phyloP scores from a whole-genome alignment of 2,329 filamentous ascomycete genomes.

The Macrophomina tecta region DNA sequence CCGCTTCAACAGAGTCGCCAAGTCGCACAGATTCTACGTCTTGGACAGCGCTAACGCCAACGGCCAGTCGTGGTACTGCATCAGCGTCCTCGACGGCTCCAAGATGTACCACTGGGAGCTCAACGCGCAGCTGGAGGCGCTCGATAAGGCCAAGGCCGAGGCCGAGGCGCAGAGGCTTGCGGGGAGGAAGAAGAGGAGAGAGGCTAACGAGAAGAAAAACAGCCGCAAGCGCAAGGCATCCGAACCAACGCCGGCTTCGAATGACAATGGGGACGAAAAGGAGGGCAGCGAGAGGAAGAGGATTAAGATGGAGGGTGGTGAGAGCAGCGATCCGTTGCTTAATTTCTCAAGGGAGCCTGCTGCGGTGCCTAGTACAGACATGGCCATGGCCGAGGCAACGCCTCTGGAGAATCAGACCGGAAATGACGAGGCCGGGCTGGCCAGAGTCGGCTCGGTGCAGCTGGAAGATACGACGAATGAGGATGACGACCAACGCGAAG shows the following conservation, averaged over 20 bases:
- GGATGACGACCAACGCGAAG: too few species aligned
- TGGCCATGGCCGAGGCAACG: too few species aligned
- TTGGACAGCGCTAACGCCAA: too few species aligned
- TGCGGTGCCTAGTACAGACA: too few species aligned
- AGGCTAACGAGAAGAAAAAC: too few species aligned
- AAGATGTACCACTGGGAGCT: neutral
- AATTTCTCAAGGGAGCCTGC: too few species aligned
- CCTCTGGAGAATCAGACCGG: too few species aligned
- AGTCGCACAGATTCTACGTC: neutral
- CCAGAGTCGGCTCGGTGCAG: too few species aligned
- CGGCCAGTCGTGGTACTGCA: neutral
- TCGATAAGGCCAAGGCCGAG: neutral
- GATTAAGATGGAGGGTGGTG: neutral
- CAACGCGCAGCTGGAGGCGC: neutral
- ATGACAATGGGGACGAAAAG: neutral
- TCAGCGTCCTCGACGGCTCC: neutral
- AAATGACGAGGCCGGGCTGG: too few species aligned
- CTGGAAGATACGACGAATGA: too few species aligned
- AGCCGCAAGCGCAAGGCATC: neutral
- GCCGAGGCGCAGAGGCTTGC: too few species aligned
- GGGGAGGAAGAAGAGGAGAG: neutral
- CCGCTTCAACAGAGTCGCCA: neutral
- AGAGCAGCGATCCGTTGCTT: too few species aligned
- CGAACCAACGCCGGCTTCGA: neutral
- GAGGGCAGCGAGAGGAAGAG: neutral